Evolutionary conservation across 306 rosid species (phyloP), one percentile per base, ranked within the genome.

Genomic region (Fragaria iinumae): DNA sequence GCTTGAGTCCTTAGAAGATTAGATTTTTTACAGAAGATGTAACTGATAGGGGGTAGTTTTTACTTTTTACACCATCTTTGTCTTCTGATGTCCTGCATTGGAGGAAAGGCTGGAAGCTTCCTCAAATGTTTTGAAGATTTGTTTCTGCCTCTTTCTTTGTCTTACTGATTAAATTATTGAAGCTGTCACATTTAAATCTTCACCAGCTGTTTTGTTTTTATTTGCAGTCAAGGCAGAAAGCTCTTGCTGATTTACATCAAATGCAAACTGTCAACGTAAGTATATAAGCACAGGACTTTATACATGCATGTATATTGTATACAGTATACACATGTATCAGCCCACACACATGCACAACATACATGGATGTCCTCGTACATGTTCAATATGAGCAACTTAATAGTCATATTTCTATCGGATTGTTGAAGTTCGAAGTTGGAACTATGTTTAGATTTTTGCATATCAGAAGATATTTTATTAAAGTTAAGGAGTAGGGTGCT

Each of bases 201-300:
- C 23, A 21, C 38, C 25, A 50, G 27, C 44, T 23, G 75, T 69
- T 64, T 74, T 73, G 49, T 73, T 50, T 23, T 18, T 50, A n/a
- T 44, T 38, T 52, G 83, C 93, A 93, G 97, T 91, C 98, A 7
- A 93, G 98, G 91, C 95, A 91, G 71, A 93, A 93, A 77, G 97
- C 98, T 73, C 90, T 91, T 60, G 88, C 88, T 8, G 98, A 93
- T 82, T 89, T 91, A 52, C 90, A 88, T 65, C 98, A 87, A 77
- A 91, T 93, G 98, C 97, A 88, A 56, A 84, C 85, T 68, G 93
- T 91, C 64, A 83, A 91, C 76, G 98, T 91, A 87, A 85, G 97
- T 81, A 39, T 56, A 21, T 39, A 29, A 21, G 3, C 39, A 6
- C 38, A 44, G 34, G 29, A 21, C 13, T 67, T 44, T 14, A 3